A percentile compares a stretch with the other conserved stretches of the same genome.
phyloP scores from a whole-genome alignment of 2,329 filamentous ascomycete genomes.

The Penicillium italicum region DNA sequence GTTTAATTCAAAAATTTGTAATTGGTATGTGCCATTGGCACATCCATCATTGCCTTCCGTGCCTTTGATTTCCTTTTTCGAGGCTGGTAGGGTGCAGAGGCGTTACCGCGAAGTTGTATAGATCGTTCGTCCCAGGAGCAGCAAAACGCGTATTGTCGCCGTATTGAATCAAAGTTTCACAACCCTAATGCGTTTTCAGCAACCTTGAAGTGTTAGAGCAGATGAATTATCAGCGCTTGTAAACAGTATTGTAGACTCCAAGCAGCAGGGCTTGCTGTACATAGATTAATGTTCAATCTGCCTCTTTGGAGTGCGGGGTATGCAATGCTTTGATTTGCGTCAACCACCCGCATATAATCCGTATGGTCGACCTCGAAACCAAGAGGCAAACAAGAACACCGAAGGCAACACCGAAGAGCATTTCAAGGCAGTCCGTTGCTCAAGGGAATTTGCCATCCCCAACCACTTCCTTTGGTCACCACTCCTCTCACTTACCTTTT shows the following conservation, averaged over 20 bases:
- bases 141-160: neutral
- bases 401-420: neutral
- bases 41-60: neutral
- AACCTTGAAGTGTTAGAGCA: neutral
- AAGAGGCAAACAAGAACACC: neutral
- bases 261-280: neutral
- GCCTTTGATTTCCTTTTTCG: neutral
- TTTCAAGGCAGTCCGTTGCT: neutral
- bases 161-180: neutral
- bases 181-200: neutral
- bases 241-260: neutral
- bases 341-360: neutral
- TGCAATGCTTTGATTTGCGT: neutral
- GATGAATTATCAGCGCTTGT: neutral
- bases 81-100: neutral
- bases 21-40: neutral
- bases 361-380: neutral
- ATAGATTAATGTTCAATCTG: neutral
- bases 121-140: neutral
- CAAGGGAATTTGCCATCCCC: neutral
- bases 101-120: neutral
- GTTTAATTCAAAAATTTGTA: neutral
- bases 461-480: neutral
- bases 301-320: neutral
- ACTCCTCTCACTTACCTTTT: neutral